Conservation (phyloP, 108 stramenopile species). For the Cyclotella kingstonii region DNA sequence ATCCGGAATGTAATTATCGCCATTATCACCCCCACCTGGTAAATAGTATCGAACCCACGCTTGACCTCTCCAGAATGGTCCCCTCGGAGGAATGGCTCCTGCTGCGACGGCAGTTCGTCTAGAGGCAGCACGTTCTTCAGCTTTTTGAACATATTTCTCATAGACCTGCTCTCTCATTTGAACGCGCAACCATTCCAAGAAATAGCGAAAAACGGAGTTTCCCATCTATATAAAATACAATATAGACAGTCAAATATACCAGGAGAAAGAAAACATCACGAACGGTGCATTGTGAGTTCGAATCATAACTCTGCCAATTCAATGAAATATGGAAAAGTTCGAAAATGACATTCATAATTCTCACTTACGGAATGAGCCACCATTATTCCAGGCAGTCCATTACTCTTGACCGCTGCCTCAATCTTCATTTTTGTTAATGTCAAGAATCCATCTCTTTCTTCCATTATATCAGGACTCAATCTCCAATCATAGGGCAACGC, state of each 20-base stretch:
- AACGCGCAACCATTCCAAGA: conserved; percentile 74
- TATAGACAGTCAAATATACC: too few species aligned
- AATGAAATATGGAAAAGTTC: too few species aligned
- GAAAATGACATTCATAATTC: background rate
- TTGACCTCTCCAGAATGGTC: conserved; percentile 31
- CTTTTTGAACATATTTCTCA: conserved; percentile 44
- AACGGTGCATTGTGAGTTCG: too few species aligned
- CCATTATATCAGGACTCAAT: conserved; percentile 68
- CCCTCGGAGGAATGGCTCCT: conserved; percentile 1
- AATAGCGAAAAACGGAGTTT: conserved; percentile 81
- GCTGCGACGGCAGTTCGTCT: conserved; percentile 27
- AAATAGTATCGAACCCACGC: conserved; percentile 24
- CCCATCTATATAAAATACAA: conserved; percentile 61
- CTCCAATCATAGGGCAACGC: conserved; percentile 91
- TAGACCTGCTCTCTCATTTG: conserved; percentile 78
- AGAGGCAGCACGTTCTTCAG: conserved; percentile 29
- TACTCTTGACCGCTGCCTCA: conserved; percentile 73
- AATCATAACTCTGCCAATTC: too few species aligned
- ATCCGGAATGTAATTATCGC: conserved; percentile 1
- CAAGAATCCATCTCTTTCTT: conserved; percentile 42
- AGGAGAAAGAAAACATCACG: too few species aligned
- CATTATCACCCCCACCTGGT: conserved; percentile 15
- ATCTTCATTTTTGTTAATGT: conserved; percentile 18
- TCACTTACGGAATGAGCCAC: conserved; percentile 81
- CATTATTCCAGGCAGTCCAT: conserved; percentile 75